Evolutionary conservation across 1,284 basidiomycete species (phyloP).

Genomic region (Cryptococcus sp.): DNA sequence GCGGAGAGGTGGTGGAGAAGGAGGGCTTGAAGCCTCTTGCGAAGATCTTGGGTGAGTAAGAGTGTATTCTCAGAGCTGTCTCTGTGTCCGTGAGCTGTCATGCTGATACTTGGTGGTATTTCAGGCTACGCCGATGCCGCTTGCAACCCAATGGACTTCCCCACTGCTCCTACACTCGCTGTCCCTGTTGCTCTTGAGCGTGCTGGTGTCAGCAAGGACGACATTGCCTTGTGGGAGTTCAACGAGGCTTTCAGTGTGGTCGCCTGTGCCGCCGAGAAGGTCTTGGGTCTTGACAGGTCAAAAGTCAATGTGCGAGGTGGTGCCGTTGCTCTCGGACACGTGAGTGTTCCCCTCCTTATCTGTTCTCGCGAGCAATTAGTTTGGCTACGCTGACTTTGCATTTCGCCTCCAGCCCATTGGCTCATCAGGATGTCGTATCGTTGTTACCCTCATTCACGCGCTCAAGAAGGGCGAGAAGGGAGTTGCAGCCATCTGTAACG

Average conservation of each 20-base stretch:
- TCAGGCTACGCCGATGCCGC: conserved; percentile 95
- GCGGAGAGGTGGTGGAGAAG: conserved; percentile 83
- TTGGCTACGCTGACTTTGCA: conserved; percentile 5
- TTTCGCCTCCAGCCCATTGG: conserved; percentile 67
- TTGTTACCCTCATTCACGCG: conserved; percentile 89
- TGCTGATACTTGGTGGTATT: conserved; percentile 1
- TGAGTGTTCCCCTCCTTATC: conserved; percentile 26
- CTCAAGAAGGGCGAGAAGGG: conserved; percentile 96
- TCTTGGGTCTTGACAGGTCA: conserved; percentile 74
- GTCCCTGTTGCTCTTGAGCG: conserved; percentile 84
- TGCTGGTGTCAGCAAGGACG: conserved; percentile 77
- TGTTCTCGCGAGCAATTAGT: neutral
- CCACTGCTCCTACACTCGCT: conserved; percentile 87
- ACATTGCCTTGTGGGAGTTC: conserved; percentile 92
- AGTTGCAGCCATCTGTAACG: conserved; percentile 97
- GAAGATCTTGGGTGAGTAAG: conserved; percentile 75
- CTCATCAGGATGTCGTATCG: conserved; percentile 90
- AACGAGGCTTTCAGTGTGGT: conserved; percentile 99
- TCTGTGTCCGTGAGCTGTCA: neutral
- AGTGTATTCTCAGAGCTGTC: conserved; percentile 31
- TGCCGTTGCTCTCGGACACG: conserved; percentile 90
- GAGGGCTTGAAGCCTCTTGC: conserved; percentile 87
- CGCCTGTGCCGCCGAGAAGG: conserved; percentile 85
- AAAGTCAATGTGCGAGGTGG: conserved; percentile 96
- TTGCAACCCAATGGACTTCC: conserved; percentile 96